These are phyloP conservation scores for Syncephalastrum contaminatum DNA, from an alignment of 371 early-diverging fungal species.

Conservation along the genomic window DNA sequence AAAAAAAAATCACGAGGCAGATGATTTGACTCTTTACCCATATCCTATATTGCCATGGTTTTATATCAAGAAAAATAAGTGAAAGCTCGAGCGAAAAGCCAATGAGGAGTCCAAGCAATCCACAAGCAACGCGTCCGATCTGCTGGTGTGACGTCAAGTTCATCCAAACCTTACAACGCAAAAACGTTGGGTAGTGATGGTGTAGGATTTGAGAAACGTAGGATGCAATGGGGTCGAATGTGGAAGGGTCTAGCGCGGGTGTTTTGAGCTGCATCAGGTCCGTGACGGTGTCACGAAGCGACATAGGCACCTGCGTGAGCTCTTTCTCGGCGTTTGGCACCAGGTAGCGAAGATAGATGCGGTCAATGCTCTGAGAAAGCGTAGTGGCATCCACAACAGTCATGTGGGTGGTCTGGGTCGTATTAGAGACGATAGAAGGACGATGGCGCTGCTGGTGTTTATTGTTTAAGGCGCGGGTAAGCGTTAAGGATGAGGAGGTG, in stretches of 20 bases:
- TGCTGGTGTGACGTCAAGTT: constrained; percentile 60
- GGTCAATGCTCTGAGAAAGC: constrained; percentile 52
- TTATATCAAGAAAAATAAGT: constrained; percentile 57
- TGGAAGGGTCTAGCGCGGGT: constrained; percentile 34
- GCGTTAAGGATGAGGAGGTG: background rate
- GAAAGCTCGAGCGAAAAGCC: constrained; percentile 58
- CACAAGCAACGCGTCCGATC: constrained; percentile 44
- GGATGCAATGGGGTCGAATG: constrained; percentile 54
- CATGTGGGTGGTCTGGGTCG: background rate
- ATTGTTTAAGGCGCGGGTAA: no score
- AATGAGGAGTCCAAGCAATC: constrained; percentile 47
- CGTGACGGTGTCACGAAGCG: constrained; percentile 30
- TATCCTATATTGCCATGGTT: constrained; percentile 47
- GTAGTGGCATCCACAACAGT: constrained; percentile 7
- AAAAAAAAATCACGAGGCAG: background rate
- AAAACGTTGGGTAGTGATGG: constrained; percentile 55
- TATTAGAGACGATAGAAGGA: background rate
- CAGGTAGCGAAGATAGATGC: constrained; percentile 59
- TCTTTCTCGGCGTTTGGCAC: constrained; percentile 57
- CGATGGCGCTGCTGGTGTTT: no score
- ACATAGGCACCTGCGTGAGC: constrained; percentile 31
- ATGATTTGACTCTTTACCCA: constrained; percentile 43
- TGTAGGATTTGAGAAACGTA: constrained; percentile 55
- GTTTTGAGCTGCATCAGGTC: constrained; percentile 22
- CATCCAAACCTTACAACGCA: constrained; percentile 54